Evolutionary conservation across 2,329 filamentous ascomycete genomes (phyloP).

Genomic region (Paraphaeosphaeria sporulosa): DNA sequence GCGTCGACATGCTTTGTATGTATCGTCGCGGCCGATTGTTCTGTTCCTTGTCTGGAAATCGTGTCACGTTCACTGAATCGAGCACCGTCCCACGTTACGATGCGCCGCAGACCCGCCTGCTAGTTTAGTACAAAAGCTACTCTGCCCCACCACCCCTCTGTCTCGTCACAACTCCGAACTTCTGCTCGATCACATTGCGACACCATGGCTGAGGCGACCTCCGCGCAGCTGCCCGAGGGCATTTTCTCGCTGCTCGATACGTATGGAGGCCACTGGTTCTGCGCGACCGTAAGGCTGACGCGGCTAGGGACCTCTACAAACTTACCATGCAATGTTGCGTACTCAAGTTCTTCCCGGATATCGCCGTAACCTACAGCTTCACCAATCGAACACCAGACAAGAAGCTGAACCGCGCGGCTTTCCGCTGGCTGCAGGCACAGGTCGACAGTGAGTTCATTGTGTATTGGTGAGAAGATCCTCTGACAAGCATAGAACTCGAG

Average conservation of each 20-base stretch:
- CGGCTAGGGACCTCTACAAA: slow-evolving; percentile 77
- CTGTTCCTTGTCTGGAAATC: neutral
- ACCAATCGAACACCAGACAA: slow-evolving; percentile 96
- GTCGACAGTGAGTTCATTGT: slow-evolving; percentile 68
- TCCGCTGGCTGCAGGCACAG: slow-evolving; percentile 84
- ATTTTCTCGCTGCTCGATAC: slow-evolving; percentile 59
- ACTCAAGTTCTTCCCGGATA: slow-evolving; percentile 85
- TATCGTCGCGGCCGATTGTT: neutral
- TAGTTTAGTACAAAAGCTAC: slow-evolving; percentile 11
- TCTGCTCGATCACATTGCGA: neutral
- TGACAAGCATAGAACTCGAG: slow-evolving; percentile 69
- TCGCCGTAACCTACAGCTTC: slow-evolving; percentile 86
- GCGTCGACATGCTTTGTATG: neutral
- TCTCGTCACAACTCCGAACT: slow-evolving; percentile 12
- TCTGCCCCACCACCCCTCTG: slow-evolving; percentile 40
- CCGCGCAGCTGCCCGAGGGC: slow-evolving; percentile 46
- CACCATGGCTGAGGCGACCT: slow-evolving; percentile 30
- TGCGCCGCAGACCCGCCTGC: slow-evolving; percentile 4
- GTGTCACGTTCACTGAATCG: neutral
- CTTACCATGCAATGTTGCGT: slow-evolving; percentile 94
- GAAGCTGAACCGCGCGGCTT: slow-evolving; percentile 84
- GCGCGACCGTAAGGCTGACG: slow-evolving; percentile 8
- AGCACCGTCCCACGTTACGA: neutral
- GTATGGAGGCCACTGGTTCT: slow-evolving; percentile 15
- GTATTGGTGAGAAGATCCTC: neutral